phyloP scores from a whole-genome alignment of 306 rosid genomes.

The Calophaca sinica region DNA sequence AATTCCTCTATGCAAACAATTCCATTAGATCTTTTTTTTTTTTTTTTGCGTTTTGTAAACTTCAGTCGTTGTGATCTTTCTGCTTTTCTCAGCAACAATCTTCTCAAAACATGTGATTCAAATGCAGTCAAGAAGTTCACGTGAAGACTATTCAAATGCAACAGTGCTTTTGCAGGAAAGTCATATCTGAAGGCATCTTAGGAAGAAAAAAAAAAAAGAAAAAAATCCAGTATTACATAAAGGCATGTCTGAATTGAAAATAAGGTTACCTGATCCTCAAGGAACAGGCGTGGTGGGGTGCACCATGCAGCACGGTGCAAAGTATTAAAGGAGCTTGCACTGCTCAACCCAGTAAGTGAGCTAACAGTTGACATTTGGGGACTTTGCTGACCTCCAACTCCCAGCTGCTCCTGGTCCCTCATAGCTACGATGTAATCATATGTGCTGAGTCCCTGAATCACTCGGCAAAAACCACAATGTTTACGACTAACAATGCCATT shows the following conservation, averaged over 20 bases:
- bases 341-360: slow-evolving; percentile 93
- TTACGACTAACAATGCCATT: slow-evolving; percentile 12
- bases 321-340: slow-evolving; percentile 89
- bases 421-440: slow-evolving; percentile 95
- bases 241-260: neutral
- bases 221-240: no score
- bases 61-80: no score
- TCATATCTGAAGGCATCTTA: no score
- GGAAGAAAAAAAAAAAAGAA: no score
- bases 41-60: no score
- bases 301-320: slow-evolving; percentile 98
- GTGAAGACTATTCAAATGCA: no score
- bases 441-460: slow-evolving; percentile 85
- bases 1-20: no score
- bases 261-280: slow-evolving; percentile 86
- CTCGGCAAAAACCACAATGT: slow-evolving; percentile 21
- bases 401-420: slow-evolving; percentile 94
- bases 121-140: no score
- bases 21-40: no score
- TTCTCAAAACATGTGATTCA: no score
- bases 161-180: no score
- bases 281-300: slow-evolving; percentile 91
- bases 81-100: no score
- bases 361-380: slow-evolving; percentile 97
- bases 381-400: slow-evolving; percentile 89